Evolutionary conservation across 2,329 filamentous ascomycete genomes (phyloP).

Genomic region (Verticillium nubilum): DNA sequence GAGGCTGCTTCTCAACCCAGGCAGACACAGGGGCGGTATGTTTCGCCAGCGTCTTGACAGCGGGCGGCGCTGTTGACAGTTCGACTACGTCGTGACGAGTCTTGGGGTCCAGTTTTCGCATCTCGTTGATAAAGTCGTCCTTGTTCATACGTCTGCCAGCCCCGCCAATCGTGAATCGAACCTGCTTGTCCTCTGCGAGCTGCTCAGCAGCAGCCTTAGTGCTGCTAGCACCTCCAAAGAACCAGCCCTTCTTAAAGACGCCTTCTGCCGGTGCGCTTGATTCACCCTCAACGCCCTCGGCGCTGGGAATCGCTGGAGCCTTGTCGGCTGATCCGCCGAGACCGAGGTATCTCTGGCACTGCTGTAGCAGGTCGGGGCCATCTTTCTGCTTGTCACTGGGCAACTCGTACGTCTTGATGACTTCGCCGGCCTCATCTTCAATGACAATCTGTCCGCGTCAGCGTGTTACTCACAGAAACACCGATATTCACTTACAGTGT

Average conservation of each 20-base stretch:
- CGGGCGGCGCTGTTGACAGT: conserved; percentile 40
- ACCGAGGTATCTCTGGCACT: conserved; percentile 49
- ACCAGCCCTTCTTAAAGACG: conserved; percentile 44
- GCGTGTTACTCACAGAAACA: neutral
- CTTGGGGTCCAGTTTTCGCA: conserved; percentile 65
- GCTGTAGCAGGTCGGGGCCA: conserved; percentile 28
- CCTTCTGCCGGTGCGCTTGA: conserved; percentile 18
- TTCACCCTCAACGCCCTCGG: neutral
- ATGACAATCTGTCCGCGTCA: conserved; percentile 64
- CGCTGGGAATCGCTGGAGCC: conserved; percentile 9
- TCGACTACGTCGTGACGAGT: conserved; percentile 51
- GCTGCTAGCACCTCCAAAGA: conserved; percentile 31
- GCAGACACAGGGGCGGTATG: conserved; percentile 21
- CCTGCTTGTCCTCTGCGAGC: conserved; percentile 62
- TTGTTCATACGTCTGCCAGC: conserved; percentile 74
- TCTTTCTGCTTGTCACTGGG: conserved; percentile 36
- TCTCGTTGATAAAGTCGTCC: conserved; percentile 70
- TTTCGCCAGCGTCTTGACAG: conserved; percentile 44
- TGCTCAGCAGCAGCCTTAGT: conserved; percentile 36
- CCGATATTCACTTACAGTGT: conserved; percentile 48
- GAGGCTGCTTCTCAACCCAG: neutral
- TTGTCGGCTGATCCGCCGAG: conserved; percentile 39
- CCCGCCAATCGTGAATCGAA: conserved; percentile 71
- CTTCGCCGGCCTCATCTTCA: conserved; percentile 80
- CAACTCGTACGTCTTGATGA: conserved; percentile 78